A percentile compares a stretch with the other conserved stretches of the same genome.
Conservation (phyloP, 192 early-diverging fungal species). For the Gamsiella multidivaricata region DNA sequence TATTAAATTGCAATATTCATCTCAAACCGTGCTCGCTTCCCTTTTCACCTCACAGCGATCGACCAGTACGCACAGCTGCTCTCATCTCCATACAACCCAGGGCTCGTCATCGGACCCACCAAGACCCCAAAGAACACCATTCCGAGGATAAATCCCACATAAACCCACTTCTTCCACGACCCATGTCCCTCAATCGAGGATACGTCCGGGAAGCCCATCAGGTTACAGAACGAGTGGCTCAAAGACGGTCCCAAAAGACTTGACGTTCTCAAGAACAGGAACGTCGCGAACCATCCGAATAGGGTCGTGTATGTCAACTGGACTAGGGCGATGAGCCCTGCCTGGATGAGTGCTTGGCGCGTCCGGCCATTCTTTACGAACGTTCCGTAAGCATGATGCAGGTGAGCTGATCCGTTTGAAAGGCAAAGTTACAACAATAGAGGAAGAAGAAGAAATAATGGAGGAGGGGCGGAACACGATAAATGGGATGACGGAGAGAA, state of each 20-base stretch:
- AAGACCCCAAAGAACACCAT: slow-evolving; percentile 42
- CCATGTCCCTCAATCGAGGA: slow-evolving; percentile 28
- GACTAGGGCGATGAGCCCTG: slow-evolving; percentile 53
- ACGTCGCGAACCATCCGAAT: slow-evolving; percentile 85
- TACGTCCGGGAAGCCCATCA: slow-evolving; percentile 80
- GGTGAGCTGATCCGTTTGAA: slow-evolving; percentile 61
- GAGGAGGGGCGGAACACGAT: no score
- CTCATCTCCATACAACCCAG: slow-evolving; percentile 25
- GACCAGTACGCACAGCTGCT: slow-evolving; percentile 19
- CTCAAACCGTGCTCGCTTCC: no score
- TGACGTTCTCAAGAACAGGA: slow-evolving; percentile 70
- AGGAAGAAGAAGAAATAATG: background rate
- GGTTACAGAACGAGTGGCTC: slow-evolving; percentile 80
- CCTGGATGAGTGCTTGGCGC: slow-evolving; percentile 47
- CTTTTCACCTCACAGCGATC: no score
- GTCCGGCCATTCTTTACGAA: slow-evolving; percentile 58
- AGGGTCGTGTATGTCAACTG: slow-evolving; percentile 80
- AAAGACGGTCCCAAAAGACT: slow-evolving; percentile 61
- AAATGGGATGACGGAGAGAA: background rate
- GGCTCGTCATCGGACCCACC: slow-evolving; percentile 34
- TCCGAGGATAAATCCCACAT: slow-evolving; percentile 24
- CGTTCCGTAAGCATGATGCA: slow-evolving; percentile 74
- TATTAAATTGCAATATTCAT: no score
- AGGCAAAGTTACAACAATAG: background rate
- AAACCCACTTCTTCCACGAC: slow-evolving; percentile 24